Percentiles rank a stretch among this genome's conserved stretches.
phyloP scores from a whole-genome alignment of 169 alveolate genomes.

The Plasmodium sp. region DNA sequence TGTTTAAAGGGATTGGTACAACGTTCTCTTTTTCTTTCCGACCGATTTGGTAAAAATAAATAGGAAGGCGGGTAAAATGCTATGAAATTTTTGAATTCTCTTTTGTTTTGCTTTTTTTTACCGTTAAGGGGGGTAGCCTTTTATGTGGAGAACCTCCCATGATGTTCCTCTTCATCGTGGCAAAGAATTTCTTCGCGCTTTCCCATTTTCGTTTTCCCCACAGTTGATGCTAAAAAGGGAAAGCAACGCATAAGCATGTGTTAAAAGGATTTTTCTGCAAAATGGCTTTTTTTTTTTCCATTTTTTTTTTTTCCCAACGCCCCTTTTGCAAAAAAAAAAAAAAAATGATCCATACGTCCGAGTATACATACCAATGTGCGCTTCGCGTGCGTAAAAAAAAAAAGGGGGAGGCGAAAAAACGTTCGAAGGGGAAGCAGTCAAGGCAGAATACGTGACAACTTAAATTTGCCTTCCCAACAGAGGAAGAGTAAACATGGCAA shows the following conservation, averaged over 20 bases:
- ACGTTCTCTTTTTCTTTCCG: neutral
- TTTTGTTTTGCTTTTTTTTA: neutral
- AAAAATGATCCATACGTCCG: conserved; percentile 1
- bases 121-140: neutral
- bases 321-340: neutral
- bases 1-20: neutral
- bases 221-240: neutral
- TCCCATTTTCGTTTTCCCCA: neutral
- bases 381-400: neutral
- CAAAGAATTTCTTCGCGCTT: neutral
- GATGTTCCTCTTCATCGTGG: neutral
- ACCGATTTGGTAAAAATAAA: neutral
- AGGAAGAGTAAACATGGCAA: neutral
- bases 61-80: neutral
- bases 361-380: neutral
- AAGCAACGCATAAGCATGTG: neutral
- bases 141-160: neutral
- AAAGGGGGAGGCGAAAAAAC: neutral
- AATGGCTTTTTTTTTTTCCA: neutral
- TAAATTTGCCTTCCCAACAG: neutral
- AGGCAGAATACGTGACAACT: neutral
- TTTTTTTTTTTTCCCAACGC: neutral
- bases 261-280: neutral
- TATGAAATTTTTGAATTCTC: neutral
- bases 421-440: neutral